Percentiles rank a stretch among this genome's conserved stretches.
Evolutionary conservation across 2,329 filamentous ascomycete genomes (phyloP).

Genomic region (Aspergillus brunneoviolaceus): DNA sequence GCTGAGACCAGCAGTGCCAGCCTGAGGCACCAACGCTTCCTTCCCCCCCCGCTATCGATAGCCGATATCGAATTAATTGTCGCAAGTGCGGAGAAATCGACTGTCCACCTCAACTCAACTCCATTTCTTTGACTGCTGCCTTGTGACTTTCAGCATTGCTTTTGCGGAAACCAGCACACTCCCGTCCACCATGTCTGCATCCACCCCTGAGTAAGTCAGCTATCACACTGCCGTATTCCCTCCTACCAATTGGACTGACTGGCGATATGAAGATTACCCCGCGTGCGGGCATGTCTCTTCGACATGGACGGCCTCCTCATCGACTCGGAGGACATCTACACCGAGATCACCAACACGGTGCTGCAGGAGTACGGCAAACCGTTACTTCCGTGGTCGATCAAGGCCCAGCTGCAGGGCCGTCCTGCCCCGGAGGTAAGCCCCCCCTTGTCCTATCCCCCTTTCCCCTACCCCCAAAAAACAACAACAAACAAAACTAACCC

Average conservation of each 20-base stretch:
- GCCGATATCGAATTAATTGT: background rate
- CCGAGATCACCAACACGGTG: constrained; percentile 75
- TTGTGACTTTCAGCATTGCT: background rate
- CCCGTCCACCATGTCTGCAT: constrained; percentile 2
- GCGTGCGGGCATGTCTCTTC: constrained; percentile 87
- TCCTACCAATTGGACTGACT: background rate
- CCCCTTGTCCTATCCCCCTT: background rate
- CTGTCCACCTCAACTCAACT: too few species aligned
- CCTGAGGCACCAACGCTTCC: constrained; percentile 1
- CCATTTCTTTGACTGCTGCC: too few species aligned
- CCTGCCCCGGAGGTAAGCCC: constrained; percentile 54
- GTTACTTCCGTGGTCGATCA: constrained; percentile 85
- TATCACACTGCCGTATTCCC: too few species aligned
- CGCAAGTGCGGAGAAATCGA: background rate
- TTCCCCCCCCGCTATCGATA: background rate
- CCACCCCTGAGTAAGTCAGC: constrained; percentile 8
- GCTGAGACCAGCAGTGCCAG: background rate
- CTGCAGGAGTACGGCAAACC: constrained; percentile 73
- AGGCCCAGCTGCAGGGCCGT: constrained; percentile 77
- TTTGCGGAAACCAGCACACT: background rate
- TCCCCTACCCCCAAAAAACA: background rate
- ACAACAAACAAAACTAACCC: constrained; percentile 2
- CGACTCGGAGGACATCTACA: constrained; percentile 90
- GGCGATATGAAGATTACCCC: constrained; percentile 61
- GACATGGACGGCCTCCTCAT: constrained; percentile 98